phyloP scores from a whole-genome alignment of 345 rosid species.

The Angophora floribunda region DNA sequence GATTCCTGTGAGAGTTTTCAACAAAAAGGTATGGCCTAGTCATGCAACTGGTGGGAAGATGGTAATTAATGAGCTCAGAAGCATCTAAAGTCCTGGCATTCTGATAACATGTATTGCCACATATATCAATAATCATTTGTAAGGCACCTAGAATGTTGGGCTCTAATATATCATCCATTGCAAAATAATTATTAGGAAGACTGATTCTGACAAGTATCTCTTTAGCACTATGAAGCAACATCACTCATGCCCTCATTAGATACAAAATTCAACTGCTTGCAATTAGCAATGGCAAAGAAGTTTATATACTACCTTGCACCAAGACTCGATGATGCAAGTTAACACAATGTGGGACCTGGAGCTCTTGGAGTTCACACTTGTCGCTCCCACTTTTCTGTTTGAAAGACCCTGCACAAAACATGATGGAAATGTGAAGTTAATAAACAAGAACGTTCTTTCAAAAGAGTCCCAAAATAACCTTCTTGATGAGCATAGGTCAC shows the following conservation, averaged over 20 bases:
- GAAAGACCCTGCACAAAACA: conserved; percentile 66
- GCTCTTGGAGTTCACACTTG: conserved; percentile 89
- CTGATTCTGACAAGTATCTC: neutral
- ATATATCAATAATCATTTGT: neutral
- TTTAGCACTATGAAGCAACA: neutral
- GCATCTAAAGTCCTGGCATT: neutral
- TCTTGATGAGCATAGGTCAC: neutral
- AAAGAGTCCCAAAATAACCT: neutral
- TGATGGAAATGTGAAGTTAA: neutral
- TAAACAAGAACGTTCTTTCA: neutral
- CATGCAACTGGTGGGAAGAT: neutral
- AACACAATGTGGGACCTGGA: conserved; percentile 89
- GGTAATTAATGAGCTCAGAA: neutral
- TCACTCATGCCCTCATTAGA: neutral
- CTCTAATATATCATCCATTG: neutral
- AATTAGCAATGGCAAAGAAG: neutral
- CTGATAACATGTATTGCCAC: neutral
- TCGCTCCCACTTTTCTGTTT: conserved; percentile 91
- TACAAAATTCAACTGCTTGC: neutral
- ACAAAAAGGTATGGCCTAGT: neutral
- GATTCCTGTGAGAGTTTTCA: conserved; percentile 39
- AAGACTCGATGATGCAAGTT: conserved; percentile 56
- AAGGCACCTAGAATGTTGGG: neutral
- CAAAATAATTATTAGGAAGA: neutral
- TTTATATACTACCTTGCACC: conserved; percentile 58